A percentile compares a stretch with the other conserved stretches of the same genome.
Evolutionary conservation across 2,329 filamentous ascomycete genomes (phyloP).

Genomic region (Aspergillus sp.): DNA sequence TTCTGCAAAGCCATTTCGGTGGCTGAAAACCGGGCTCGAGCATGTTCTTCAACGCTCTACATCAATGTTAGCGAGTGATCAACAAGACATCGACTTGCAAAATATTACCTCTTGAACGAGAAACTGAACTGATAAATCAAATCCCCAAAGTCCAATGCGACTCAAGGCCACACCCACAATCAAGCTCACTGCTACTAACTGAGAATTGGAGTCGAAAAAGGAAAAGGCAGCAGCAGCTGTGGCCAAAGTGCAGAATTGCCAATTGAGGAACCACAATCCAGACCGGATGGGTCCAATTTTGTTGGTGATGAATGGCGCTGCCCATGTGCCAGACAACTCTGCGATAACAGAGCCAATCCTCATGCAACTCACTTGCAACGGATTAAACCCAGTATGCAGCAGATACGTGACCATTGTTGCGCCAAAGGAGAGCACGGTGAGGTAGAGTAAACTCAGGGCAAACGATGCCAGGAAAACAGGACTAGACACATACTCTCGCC

Average conservation of each 20-base stretch:
- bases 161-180: conserved; percentile 51
- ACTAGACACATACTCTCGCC: conserved; percentile 22
- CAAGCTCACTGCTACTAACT: conserved; percentile 44
- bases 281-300: conserved; percentile 56
- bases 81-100: background rate
- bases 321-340: conserved; percentile 51
- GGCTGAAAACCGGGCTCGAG: conserved; percentile 64
- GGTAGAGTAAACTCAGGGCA: conserved; percentile 47
- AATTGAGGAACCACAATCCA: conserved; percentile 66
- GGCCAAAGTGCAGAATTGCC: conserved; percentile 58
- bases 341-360: conserved; percentile 45
- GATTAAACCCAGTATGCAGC: conserved; percentile 45
- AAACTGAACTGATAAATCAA: conserved; percentile 56
- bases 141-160: conserved; percentile 58
- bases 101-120: conserved; percentile 55
- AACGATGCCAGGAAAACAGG: conserved; percentile 43
- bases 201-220: conserved; percentile 18
- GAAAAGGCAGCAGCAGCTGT: conserved; percentile 44
- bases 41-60: conserved; percentile 50
- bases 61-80: background rate
- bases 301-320: conserved; percentile 47
- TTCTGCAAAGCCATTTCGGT: conserved; percentile 66
- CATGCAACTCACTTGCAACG: conserved; percentile 44
- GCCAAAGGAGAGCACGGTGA: conserved; percentile 53
- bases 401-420: conserved; percentile 55